phyloP scores from a whole-genome alignment of 768 basidiomycete species.

The Leucosporidium scottii region DNA sequence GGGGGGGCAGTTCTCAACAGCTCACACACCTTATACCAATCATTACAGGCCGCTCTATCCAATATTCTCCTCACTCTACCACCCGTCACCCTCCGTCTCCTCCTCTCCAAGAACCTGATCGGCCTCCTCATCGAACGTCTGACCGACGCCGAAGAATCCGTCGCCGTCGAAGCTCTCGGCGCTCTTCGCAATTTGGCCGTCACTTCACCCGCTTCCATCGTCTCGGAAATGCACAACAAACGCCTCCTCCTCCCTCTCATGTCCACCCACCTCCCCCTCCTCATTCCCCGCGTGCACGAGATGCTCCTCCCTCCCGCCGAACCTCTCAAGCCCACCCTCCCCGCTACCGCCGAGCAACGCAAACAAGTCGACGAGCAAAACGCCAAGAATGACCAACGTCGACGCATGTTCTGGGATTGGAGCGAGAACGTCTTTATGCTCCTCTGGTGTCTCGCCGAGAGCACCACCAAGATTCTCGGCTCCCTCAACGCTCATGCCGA shows the following conservation, averaged over 20 bases:
- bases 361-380: slow-evolving; percentile 3
- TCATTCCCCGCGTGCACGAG: slow-evolving; percentile 16
- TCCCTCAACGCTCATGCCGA: slow-evolving; percentile 17
- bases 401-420: slow-evolving; percentile 31
- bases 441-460: slow-evolving; percentile 31
- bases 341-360: slow-evolving; percentile 16
- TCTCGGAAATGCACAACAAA: slow-evolving; percentile 36
- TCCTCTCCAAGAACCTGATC: slow-evolving; percentile 31
- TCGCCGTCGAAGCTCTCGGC: slow-evolving; percentile 28
- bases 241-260: slow-evolving; percentile 29
- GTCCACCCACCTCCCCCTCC: slow-evolving; percentile 26
- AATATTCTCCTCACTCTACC: slow-evolving; percentile 21
- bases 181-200: slow-evolving; percentile 32
- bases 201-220: slow-evolving; percentile 20
- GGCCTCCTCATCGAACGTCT: slow-evolving; percentile 32
- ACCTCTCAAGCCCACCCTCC: slow-evolving; percentile 18
- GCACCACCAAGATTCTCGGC: slow-evolving; percentile 32
- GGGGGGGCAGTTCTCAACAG: no score
- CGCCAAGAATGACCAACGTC: slow-evolving; percentile 14
- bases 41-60: slow-evolving; percentile 18
- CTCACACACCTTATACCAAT: neutral
- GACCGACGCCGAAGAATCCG: slow-evolving; percentile 12
- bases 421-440: slow-evolving; percentile 28
- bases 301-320: slow-evolving; percentile 14
- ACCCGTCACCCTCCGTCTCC: slow-evolving; percentile 20